A percentile compares a stretch with the other conserved stretches of the same genome.
These are phyloP conservation scores for Paecilomyces formosus DNA, from an alignment of 2,329 filamentous ascomycete species.

Conservation along the genomic window DNA sequence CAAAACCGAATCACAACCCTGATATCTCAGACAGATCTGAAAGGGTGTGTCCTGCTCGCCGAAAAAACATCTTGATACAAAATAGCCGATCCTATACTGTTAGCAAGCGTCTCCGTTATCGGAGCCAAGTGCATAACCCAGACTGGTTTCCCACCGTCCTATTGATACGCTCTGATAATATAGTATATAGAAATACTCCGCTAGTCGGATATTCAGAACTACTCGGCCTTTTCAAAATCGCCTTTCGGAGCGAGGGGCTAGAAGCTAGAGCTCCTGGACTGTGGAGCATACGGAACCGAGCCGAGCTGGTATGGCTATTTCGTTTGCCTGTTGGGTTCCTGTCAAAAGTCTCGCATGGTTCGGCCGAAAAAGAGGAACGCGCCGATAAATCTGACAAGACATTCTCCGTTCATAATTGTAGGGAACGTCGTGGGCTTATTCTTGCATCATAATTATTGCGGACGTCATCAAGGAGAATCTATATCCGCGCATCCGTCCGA, in stretches of 20 bases:
- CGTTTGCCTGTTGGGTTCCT: background rate
- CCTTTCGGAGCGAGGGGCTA: background rate
- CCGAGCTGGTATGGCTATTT: background rate
- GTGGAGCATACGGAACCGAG: background rate
- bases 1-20: background rate
- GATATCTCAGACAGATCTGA: background rate
- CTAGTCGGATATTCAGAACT: background rate
- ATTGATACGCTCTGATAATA: background rate
- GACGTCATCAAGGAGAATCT: background rate
- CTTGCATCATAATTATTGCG: background rate
- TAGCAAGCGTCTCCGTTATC: background rate
- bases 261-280: background rate
- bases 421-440: background rate
- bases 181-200: background rate
- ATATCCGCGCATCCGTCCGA: background rate
- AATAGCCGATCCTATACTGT: background rate
- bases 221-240: background rate
- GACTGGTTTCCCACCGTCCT: background rate
- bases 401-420: background rate
- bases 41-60: background rate
- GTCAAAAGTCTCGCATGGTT: background rate
- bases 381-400: background rate
- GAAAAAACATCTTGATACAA: background rate
- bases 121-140: background rate
- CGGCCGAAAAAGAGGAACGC: background rate